Conservation (phyloP, 2,329 filamentous ascomycete genomes). For the Colletotrichum filicis region DNA sequence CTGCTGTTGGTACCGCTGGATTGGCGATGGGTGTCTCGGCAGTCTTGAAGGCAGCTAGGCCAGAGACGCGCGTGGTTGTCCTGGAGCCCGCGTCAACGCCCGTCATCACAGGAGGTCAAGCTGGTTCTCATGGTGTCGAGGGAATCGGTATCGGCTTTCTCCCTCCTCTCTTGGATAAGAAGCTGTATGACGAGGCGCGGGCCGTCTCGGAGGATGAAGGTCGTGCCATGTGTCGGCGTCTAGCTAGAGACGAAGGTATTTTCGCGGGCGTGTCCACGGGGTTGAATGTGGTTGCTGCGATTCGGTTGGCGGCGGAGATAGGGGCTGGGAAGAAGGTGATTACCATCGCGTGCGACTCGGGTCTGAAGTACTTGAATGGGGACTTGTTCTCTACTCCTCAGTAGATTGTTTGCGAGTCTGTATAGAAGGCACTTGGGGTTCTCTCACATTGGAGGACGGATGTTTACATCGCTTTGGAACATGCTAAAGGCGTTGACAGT, state of each 20-base stretch:
- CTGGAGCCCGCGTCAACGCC: constrained; percentile 18
- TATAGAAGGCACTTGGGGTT: neutral
- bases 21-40: constrained; percentile 28
- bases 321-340: constrained; percentile 11
- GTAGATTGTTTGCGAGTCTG: neutral
- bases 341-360: constrained; percentile 22
- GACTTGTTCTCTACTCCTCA: constrained; percentile 32
- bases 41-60: neutral
- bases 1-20: constrained; percentile 29
- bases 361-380: constrained; percentile 21
- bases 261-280: constrained; percentile 12
- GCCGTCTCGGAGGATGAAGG: constrained; percentile 9
- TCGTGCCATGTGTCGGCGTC: constrained; percentile 15
- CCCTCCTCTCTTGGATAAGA: neutral
- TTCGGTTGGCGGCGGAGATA: constrained; percentile 13
- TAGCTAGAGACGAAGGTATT: constrained; percentile 20
- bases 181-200: constrained; percentile 21
- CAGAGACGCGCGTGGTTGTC: neutral
- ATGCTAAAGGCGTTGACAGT: neutral
- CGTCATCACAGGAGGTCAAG: neutral
- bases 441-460: no score
- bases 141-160: constrained; percentile 13
- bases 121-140: constrained; percentile 10
- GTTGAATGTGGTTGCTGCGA: neutral
- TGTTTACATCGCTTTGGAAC: neutral